phyloP scores from a whole-genome alignment of 140 eudicot genomes.

The Bidens hawaiensis region DNA sequence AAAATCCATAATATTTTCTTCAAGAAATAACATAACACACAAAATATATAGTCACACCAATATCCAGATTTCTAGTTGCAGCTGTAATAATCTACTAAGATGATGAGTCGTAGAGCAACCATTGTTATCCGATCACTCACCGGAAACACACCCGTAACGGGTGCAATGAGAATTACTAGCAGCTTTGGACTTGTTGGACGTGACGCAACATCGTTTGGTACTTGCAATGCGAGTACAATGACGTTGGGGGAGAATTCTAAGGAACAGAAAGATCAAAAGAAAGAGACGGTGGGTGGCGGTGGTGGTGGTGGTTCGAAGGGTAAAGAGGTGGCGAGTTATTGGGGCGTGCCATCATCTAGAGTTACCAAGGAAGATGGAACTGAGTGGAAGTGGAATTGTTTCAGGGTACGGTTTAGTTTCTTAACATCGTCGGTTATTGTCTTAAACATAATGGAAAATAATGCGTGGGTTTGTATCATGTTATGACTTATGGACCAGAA shows the following conservation, averaged over 20 bases:
- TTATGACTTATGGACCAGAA: too few relatives aligned
- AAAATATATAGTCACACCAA: background rate
- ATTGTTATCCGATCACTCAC: slow-evolving; percentile 38
- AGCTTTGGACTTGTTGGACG: background rate
- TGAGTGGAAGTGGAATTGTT: slow-evolving; percentile 81
- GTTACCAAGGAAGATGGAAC: slow-evolving; percentile 73
- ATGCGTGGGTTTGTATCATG: too few relatives aligned
- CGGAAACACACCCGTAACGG: slow-evolving; percentile 25
- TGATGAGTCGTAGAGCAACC: slow-evolving; percentile 51
- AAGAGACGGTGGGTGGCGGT: slow-evolving; percentile 16
- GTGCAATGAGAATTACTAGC: too few relatives aligned
- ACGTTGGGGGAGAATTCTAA: slow-evolving; percentile 45
- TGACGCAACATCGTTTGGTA: slow-evolving; percentile 26
- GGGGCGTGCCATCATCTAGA: slow-evolving; percentile 72
- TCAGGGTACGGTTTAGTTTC: slow-evolving; percentile 49
- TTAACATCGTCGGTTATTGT: background rate
- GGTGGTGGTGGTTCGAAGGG: slow-evolving; percentile 25
- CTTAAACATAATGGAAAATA: too few relatives aligned
- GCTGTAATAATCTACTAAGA: slow-evolving; percentile 10
- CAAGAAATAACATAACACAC: slow-evolving; percentile 19
- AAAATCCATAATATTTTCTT: slow-evolving; percentile 27
- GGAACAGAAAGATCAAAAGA: slow-evolving; percentile 28
- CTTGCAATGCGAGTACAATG: slow-evolving; percentile 53
- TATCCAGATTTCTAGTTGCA: slow-evolving; percentile 13
- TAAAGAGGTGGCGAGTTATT: slow-evolving; percentile 58